phyloP scores from a whole-genome alignment of 2,329 filamentous ascomycete genomes.

The Cryphonectria parasitica region DNA sequence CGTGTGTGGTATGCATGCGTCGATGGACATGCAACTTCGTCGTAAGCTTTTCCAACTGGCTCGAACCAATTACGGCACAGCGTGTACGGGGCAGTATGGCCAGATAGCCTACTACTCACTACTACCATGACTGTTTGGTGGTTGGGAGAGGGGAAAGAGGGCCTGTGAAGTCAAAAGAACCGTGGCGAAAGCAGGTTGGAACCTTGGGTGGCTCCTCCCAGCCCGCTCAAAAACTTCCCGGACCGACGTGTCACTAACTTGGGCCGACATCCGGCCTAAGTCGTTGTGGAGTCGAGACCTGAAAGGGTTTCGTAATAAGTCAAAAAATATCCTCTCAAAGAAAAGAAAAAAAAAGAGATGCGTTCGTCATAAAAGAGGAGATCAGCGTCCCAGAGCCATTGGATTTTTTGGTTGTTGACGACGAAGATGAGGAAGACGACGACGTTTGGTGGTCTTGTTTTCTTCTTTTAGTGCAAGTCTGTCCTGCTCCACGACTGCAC shows the following conservation, averaged over 20 bases:
- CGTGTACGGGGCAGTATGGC: neutral
- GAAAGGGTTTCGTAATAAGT: neutral
- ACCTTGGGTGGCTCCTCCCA: neutral
- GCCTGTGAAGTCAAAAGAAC: neutral
- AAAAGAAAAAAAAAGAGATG: neutral
- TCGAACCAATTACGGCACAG: neutral
- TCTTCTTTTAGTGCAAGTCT: no score
- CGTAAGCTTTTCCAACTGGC: neutral
- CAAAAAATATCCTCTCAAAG: no score
- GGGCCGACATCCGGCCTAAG: neutral
- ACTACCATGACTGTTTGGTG: neutral
- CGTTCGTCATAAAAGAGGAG: neutral
- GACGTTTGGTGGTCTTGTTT: neutral
- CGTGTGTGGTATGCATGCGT: neutral
- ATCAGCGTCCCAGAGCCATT: neutral
- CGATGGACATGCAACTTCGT: neutral
- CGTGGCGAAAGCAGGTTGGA: neutral
- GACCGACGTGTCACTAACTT: neutral
- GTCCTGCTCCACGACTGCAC: no score
- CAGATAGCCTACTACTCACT: neutral
- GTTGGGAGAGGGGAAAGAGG: neutral
- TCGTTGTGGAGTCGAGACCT: neutral
- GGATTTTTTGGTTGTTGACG: neutral
- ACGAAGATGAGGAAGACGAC: neutral
- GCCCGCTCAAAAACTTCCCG: conserved; percentile 5